Conservation (phyloP, 768 basidiomycete genomes). For the Psilocybe cubensis region DNA sequence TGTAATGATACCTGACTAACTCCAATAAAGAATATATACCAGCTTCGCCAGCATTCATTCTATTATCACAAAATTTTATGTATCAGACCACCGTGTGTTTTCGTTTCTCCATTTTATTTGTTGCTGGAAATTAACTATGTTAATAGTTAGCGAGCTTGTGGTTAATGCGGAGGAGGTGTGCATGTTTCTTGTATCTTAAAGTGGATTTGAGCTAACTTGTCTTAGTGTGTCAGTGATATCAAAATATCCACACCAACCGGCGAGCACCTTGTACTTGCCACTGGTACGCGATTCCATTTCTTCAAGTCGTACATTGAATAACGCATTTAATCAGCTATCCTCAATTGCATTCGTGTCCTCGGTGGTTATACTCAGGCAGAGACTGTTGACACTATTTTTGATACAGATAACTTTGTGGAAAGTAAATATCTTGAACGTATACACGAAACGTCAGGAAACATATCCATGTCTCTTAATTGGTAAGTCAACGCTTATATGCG, state of each 20-base stretch:
- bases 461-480: slow-evolving; percentile 63
- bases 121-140: background rate
- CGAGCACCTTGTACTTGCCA: slow-evolving; percentile 55
- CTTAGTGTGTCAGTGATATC: slow-evolving; percentile 59
- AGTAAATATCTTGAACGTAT: slow-evolving; percentile 51
- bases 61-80: slow-evolving; percentile 56
- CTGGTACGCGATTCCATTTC: slow-evolving; percentile 39
- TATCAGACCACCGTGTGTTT: slow-evolving; percentile 63
- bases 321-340: slow-evolving; percentile 39
- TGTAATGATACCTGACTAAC: background rate
- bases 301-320: background rate
- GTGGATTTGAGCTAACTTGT: background rate
- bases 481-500: slow-evolving; percentile 27
- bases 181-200: background rate
- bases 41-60: slow-evolving; percentile 61
- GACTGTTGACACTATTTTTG: slow-evolving; percentile 57
- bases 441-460: slow-evolving; percentile 46
- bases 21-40: slow-evolving; percentile 58
- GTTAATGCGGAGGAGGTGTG: slow-evolving; percentile 64
- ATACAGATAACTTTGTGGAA: slow-evolving; percentile 64
- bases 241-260: slow-evolving; percentile 57
- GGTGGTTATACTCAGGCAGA: slow-evolving; percentile 59
- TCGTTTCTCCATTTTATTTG: background rate
- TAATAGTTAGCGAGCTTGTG: slow-evolving; percentile 61
- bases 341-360: slow-evolving; percentile 67